Percentiles rank a stretch among this genome's conserved stretches.
phyloP scores from a whole-genome alignment of 305 asterid species.

The Solanum hybrid region DNA sequence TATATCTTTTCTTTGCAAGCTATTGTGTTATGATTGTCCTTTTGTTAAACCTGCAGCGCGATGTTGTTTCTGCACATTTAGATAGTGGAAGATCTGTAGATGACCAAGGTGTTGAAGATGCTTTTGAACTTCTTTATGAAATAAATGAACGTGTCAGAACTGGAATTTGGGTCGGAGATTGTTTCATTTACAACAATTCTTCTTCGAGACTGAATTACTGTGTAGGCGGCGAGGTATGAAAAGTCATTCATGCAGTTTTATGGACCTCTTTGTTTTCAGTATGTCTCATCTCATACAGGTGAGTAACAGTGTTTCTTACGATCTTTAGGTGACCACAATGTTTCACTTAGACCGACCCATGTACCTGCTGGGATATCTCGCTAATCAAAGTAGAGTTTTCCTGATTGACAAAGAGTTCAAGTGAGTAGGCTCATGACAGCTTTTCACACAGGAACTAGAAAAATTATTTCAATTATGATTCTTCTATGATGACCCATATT shows the following conservation, averaged over 20 bases:
- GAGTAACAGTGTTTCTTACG: not conserved
- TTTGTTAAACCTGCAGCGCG: conserved; percentile 54
- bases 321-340: conserved; percentile 85
- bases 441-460: not conserved
- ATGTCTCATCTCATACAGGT: not conserved
- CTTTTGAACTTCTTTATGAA: conserved; percentile 88
- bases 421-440: conserved; percentile 39
- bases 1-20: not conserved
- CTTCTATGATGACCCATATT: conserved; percentile 2
- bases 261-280: conserved; percentile 5
- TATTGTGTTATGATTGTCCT: conserved; percentile 7
- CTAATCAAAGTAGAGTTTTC: conserved; percentile 85
- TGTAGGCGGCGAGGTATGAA: conserved; percentile 95
- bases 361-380: conserved; percentile 97
- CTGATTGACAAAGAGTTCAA: conserved; percentile 94
- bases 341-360: conserved; percentile 95
- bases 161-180: conserved; percentile 98
- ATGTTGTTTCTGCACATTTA: conserved; percentile 80
- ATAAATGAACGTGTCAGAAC: conserved; percentile 90
- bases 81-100: conserved; percentile 78
- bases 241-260: not conserved
- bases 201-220: conserved; percentile 98
- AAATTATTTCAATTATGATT: conserved; percentile 4
- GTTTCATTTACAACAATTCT: conserved; percentile 91
- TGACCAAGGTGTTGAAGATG: conserved; percentile 92